phyloP scores from a whole-genome alignment of 164 flowering plant genomes.

The Macadamia tetraphylla region DNA sequence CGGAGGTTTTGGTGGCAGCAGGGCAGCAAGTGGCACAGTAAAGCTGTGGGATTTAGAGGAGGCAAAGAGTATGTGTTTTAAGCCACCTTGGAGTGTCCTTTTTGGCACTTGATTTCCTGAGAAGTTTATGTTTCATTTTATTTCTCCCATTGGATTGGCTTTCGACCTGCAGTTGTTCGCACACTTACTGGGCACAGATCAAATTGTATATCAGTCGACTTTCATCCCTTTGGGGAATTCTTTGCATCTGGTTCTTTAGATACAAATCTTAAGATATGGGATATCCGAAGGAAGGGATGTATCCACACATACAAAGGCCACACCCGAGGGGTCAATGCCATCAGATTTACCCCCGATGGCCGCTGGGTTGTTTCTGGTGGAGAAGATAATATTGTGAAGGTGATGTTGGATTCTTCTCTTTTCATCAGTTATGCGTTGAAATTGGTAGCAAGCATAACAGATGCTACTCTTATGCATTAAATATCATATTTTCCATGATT shows the following conservation, averaged over 20 bases:
- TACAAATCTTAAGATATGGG: slow-evolving; percentile 99
- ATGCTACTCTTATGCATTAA: slow-evolving; percentile 1
- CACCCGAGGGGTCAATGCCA: slow-evolving; percentile 89
- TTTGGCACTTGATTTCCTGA: not conserved
- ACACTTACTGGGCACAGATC: slow-evolving; percentile 97
- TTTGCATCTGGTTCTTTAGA: slow-evolving; percentile 99
- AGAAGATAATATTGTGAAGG: slow-evolving; percentile 94
- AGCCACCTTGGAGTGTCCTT: not conserved
- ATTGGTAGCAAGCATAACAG: not conserved
- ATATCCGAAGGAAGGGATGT: slow-evolving; percentile 93
- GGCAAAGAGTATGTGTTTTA: slow-evolving; percentile 68
- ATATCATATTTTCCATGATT: not conserved
- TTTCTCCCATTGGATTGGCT: slow-evolving; percentile 4
- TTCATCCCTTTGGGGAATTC: slow-evolving; percentile 99
- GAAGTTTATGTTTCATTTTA: not conserved
- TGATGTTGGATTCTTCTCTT: slow-evolving; percentile 15
- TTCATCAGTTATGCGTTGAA: not conserved
- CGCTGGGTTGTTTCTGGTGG: slow-evolving; percentile 99
- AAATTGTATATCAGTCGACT: slow-evolving; percentile 92
- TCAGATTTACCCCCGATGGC: slow-evolving; percentile 98
- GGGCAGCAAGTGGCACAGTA: slow-evolving; percentile 98
- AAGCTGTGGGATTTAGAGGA: slow-evolving; percentile 99
- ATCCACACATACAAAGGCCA: slow-evolving; percentile 99
- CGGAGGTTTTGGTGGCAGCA: slow-evolving; percentile 92
- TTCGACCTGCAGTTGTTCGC: slow-evolving; percentile 66